Percentiles rank a stretch among this genome's conserved stretches.
These are phyloP conservation scores for Cyclospora cayetanensis DNA, from an alignment of 169 alveolate genomes.

Conservation along the genomic window DNA sequence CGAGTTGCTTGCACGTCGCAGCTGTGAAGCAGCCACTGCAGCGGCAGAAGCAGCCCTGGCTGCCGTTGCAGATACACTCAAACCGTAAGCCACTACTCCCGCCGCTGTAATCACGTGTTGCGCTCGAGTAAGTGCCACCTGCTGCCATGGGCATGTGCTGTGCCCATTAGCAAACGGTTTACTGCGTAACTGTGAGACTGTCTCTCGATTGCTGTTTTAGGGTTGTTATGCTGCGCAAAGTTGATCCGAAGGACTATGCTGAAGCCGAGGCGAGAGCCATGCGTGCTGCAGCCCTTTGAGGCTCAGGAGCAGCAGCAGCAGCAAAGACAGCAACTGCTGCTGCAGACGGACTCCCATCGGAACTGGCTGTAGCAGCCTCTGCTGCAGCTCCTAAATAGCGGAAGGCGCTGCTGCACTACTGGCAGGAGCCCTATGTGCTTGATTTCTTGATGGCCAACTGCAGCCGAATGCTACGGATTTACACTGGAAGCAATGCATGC, in stretches of 20 bases:
- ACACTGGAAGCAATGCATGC: too few relatives aligned
- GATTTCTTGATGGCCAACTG: not conserved
- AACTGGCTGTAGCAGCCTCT: not conserved
- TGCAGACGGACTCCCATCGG: not conserved
- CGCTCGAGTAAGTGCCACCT: not conserved
- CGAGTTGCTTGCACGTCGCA: not conserved
- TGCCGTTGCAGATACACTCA: not conserved
- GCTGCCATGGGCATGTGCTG: not conserved
- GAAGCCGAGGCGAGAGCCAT: not conserved
- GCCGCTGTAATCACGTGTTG: not conserved
- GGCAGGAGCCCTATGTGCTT: not conserved
- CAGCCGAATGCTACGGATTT: too few relatives aligned
- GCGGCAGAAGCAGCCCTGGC: conserved; percentile 40
- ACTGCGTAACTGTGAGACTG: too few relatives aligned
- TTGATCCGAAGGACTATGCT: conserved; percentile 9
- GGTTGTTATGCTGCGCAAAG: not conserved
- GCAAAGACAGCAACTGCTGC: not conserved
- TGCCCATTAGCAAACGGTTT: too few relatives aligned
- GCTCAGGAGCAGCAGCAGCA: conserved; percentile 16
- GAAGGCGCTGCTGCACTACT: not conserved
- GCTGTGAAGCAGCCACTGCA: conserved; percentile 8
- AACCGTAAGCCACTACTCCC: conserved; percentile 1
- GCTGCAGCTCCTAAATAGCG: not conserved
- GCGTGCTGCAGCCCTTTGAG: not conserved
- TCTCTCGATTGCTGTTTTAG: too few relatives aligned